Evolutionary conservation across 305 asterid genomes (phyloP).

Genomic region (Fraxinus floribunda): DNA sequence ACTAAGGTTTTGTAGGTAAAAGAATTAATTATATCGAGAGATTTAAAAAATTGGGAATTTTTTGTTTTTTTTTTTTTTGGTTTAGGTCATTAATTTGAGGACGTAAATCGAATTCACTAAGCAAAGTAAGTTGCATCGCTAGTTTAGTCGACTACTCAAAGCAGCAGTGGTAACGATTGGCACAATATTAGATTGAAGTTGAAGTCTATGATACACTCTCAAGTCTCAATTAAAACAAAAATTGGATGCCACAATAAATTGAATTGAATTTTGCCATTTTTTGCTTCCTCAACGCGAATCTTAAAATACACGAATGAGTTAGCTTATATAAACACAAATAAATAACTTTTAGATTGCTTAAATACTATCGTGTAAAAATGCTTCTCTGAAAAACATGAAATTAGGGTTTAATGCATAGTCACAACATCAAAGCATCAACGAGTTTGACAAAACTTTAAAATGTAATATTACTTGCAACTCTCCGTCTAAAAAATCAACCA

Average conservation of each 20-base stretch:
- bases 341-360: background rate
- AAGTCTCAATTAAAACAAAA: background rate
- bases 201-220: background rate
- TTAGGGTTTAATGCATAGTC: background rate
- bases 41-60: background rate
- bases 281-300: background rate
- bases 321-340: background rate
- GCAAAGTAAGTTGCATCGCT: background rate
- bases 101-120: background rate
- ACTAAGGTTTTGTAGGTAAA: background rate
- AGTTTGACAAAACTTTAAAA: background rate
- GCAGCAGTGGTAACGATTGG: background rate
- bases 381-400: background rate
- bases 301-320: background rate
- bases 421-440: background rate
- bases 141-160: background rate
- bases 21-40: background rate
- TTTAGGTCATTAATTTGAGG: background rate
- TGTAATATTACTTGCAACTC: background rate
- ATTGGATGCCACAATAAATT: background rate
- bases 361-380: background rate
- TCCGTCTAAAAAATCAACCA: background rate
- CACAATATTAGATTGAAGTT: background rate
- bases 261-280: background rate
- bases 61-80: background rate